Base-by-base conservation (phyloP, 2,329 filamentous ascomycete genomes). In the Fusarium mundagurra region DNA sequence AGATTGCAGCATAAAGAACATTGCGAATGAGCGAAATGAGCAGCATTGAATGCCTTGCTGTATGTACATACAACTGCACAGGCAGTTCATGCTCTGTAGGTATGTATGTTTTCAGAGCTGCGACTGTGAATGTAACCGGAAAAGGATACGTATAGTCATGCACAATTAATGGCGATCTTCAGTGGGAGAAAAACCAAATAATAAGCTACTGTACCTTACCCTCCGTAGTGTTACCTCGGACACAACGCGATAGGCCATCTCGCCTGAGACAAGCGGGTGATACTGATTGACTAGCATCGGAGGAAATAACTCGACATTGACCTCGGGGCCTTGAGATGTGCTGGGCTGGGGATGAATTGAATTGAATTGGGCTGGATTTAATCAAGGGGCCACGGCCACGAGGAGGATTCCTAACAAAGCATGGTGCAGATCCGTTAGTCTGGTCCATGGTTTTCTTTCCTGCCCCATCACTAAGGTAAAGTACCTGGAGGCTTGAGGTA, bases 381-480 rank as follows among this genome's bases (percentile, higher is more conserved):
- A 63, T 55, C 51, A 55, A 45, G 57, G 57, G 67, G 65, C 33
- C 55, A 36, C 16, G 36, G 36, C 29, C 38, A 60, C 71, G 71
- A 73, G 55, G 47, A 73, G 71, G 58, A 73, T 71, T 71, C 71
- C 71, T 59, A 62, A 73, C 66, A 57, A 54, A 74, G 71, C 34
- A 71, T 68, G 68, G 71, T 50, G 70, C 53, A 72, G 64, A 69
- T 64, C 58, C 34, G 48, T 67, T 73, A 73, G 71, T 51, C 62
- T 73, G 71, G 71, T 45, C 24, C 45, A 48, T 47, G 67, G 53
- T 53, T 57, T 62, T 38, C 34, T 51, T 51, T 51, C 22, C 48
- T 53, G n/a, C 50, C 31, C 55, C 41, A 36, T 55, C 34, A 22
- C 34, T 6, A 41, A 41, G 34, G 31, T 36, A 36, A 24, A n/a